A percentile compares a stretch with the other conserved stretches of the same genome.
These are phyloP conservation scores for Ambrosiella cleistominuta DNA, from an alignment of 2,329 filamentous ascomycete species.

Conservation along the genomic window DNA sequence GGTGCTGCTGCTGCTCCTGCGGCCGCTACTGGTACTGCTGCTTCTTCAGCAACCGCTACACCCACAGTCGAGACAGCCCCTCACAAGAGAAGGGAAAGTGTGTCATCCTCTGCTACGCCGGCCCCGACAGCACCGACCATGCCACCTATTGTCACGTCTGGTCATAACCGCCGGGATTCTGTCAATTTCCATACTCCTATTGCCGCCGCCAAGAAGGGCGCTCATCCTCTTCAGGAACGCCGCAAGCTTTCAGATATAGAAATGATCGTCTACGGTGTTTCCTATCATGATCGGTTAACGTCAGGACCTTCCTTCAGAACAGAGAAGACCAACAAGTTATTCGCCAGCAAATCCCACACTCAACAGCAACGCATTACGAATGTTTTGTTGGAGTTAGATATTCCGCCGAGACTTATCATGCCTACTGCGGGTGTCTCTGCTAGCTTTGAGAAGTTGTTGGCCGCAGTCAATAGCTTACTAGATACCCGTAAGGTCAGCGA, in stretches of 20 bases:
- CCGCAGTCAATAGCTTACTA: slow-evolving; percentile 49
- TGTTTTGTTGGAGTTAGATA: slow-evolving; percentile 52
- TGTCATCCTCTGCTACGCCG: slow-evolving; percentile 18
- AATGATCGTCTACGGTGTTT: slow-evolving; percentile 66
- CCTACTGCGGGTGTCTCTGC: slow-evolving; percentile 55
- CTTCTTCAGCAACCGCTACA: not conserved
- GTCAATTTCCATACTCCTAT: slow-evolving; percentile 22
- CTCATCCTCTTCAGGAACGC: slow-evolving; percentile 30
- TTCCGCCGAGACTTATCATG: slow-evolving; percentile 53
- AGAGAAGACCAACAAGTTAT: slow-evolving; percentile 61
- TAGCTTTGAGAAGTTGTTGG: slow-evolving; percentile 53
- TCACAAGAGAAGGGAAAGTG: slow-evolving; percentile 3
- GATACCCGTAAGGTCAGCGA: slow-evolving; percentile 59
- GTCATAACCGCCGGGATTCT: slow-evolving; percentile 27
- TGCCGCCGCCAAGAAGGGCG: slow-evolving; percentile 16
- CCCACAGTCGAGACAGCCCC: not conserved
- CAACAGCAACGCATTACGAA: slow-evolving; percentile 61
- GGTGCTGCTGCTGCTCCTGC: slow-evolving; percentile 28
- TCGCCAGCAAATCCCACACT: slow-evolving; percentile 57
- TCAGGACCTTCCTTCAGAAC: slow-evolving; percentile 82
- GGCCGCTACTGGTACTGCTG: not conserved
- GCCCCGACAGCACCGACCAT: not conserved
- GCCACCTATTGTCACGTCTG: not conserved
- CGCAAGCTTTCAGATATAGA: slow-evolving; percentile 59
- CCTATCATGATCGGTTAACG: slow-evolving; percentile 67